Evolutionary conservation across 192 early-diverging fungal species (phyloP).

Genomic region (Linnemannia hyalina): DNA sequence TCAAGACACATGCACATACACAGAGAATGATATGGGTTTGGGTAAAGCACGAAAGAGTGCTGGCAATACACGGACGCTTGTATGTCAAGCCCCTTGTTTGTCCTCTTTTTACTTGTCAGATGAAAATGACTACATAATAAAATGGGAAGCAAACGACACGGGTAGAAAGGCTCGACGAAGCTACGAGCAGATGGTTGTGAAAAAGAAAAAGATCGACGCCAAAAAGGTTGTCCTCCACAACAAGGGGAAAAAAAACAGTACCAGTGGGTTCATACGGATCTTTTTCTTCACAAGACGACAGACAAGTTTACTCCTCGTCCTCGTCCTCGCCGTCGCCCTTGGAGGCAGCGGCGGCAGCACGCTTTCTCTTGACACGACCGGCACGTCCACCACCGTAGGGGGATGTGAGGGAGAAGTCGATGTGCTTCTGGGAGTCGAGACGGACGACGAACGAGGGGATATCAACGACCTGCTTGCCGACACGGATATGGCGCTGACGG

Average conservation of each 20-base stretch:
- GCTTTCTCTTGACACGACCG: slow-evolving; percentile 97
- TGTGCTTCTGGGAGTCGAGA: slow-evolving; percentile 71
- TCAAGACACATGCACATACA: background rate
- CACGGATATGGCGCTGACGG: slow-evolving; percentile 96
- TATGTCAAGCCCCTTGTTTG: slow-evolving; percentile 12
- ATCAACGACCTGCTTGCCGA: slow-evolving; percentile 98
- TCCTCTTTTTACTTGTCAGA: background rate
- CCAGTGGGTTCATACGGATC: no score
- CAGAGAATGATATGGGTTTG: background rate
- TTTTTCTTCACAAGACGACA: no score
- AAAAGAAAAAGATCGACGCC: background rate
- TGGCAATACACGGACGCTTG: slow-evolving; percentile 5
- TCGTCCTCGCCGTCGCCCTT: slow-evolving; percentile 69
- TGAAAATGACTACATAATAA: background rate
- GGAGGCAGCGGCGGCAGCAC: slow-evolving; percentile 76
- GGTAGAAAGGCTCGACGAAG: slow-evolving; percentile 20
- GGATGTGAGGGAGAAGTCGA: slow-evolving; percentile 82
- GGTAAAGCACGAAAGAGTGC: background rate
- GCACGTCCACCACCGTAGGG: slow-evolving; percentile 98
- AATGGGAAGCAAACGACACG: background rate
- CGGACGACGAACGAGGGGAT: slow-evolving; percentile 95
- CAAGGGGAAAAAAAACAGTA: background rate
- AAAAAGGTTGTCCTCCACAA: background rate
- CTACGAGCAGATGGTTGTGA: background rate
- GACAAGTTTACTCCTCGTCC: slow-evolving; percentile 60